Base-by-base conservation (phyloP, 1,139 yeast species). In the Geotrichum europaeum region DNA sequence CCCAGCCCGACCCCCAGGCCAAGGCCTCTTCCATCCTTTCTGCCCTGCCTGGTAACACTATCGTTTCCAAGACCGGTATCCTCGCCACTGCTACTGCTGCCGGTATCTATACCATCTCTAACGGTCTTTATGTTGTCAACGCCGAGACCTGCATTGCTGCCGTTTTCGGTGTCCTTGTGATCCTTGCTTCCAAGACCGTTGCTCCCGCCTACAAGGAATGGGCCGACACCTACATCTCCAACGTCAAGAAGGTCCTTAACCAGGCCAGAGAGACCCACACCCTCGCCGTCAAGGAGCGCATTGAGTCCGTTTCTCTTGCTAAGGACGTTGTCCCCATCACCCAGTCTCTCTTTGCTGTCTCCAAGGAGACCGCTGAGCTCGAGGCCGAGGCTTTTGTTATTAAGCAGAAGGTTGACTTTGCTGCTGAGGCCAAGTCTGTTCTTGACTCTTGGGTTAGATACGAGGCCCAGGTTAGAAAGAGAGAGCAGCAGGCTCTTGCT, bases 381-480 rank as follows among this genome's bases (percentile, higher is more conserved):
- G 99, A 94, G 83, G 96, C 97, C 66, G 84, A 90, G 78, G 85
- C 94, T 59, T 94, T 92, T 72, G 96, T 87, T 79, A 84, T 89
- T 76, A 88, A 91, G 82, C 99, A 94, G 82, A 79, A 86, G 75
- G 90, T 89, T 68, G 94, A 87, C 66, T 84, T 90, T 70, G 94
- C 96, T 64, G 71, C 80, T 65, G 97, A 91, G 81, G 98, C 98
- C 73, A 91, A 88, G 82, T 79, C 96, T 63, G 96, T 94, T 64
- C 85, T 94, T 75, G 99, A 94, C 79, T 90, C 98, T 47, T 94
- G 99, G 99, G 98, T 91, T 71, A 90, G 98, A 85, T 90, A 89
- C 78, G 99, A 94, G 82, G 87, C 90, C 69, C 92, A 90, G 75
- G 95, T 92, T 72, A 94, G 98, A 81, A 96, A 90, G 83, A 80